A percentile compares a stretch with the other conserved stretches of the same genome.
These are phyloP conservation scores for Pestalotiopsis sp. DNA, from an alignment of 2,329 filamentous ascomycete species.

Conservation along the genomic window DNA sequence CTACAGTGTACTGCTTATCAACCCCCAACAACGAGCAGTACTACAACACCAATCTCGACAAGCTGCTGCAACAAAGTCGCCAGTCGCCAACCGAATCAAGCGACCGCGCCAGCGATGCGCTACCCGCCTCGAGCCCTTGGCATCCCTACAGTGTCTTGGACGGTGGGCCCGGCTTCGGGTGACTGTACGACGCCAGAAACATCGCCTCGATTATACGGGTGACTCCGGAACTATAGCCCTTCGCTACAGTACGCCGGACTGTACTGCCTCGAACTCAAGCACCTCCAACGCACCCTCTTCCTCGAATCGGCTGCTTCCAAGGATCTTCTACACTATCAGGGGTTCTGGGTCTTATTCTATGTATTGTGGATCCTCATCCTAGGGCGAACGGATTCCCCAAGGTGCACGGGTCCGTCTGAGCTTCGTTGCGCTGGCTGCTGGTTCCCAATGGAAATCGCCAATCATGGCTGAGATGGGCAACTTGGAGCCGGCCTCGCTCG, in stretches of 20 bases:
- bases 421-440: conserved; percentile 9
- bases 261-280: background rate
- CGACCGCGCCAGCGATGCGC: background rate
- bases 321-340: background rate
- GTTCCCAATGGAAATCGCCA: background rate
- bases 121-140: background rate
- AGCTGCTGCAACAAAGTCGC: background rate
- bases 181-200: conserved; percentile 10
- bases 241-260: background rate
- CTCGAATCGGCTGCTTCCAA: background rate
- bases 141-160: background rate
- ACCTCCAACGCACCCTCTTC: background rate
- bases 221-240: background rate
- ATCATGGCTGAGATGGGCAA: conserved; percentile 6
- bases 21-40: background rate
- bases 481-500: conserved; percentile 4
- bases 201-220: conserved; percentile 14
- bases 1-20: conserved; percentile 6
- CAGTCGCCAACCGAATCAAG: conserved; percentile 5
- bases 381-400: background rate
- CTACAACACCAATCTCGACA: no score
- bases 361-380: background rate
- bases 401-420: background rate
- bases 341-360: background rate
- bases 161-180: background rate